Evolutionary conservation across 2,329 filamentous ascomycete genomes (phyloP), one percentile per base, ranked within the genome.

Genomic region (Hymenotorrendiella dingleyae): DNA sequence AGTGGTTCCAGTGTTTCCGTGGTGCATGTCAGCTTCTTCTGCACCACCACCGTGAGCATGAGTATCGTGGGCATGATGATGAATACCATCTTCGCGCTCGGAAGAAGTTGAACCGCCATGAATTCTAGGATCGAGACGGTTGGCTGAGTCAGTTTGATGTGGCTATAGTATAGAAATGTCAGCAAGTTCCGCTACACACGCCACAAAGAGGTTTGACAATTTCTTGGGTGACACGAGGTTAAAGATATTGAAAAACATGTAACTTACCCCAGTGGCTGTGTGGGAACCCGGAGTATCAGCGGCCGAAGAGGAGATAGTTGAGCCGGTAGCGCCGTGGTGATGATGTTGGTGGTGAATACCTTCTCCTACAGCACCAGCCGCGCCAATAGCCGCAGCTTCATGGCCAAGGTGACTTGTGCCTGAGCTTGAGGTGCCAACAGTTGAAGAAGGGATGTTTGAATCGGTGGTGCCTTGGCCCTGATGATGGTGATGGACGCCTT

Each of bases 221-320:
- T n/a, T n/a, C n/a, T n/a, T n/a, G n/a, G n/a, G n/a, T n/a, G n/a
- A n/a, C n/a, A n/a, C n/a, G n/a, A n/a, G n/a, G n/a, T 28, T 14
- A 6, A 4, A 38, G n/a, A 20, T 9, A 10, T 28, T 17, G 6
- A n/a, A 16, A 20, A 20, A 27, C n/a, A 10, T 19, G 12, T 12
- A n/a, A 42, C 24, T 36, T 22, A 36, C 40, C 9, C 40, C 39
- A 3, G 22, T 24, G 9, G 19, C 36, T 10, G 33, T 33, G 14
- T 40, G 49, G 35, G 36, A 22, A 35, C 40, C 42, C 21, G 64
- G 35, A 68, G 64, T 30, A 73, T 74, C 4, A 71, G 12, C 16
- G 8, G 16, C 33, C 4, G 33, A 22, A 5, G 40, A 22, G 26
- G 29, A 20, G 17, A 39, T 42, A 12, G 40, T 38, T 16, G 40